Evolutionary conservation across 345 rosid species (phyloP).

Genomic region (Nasturtium officinale): DNA sequence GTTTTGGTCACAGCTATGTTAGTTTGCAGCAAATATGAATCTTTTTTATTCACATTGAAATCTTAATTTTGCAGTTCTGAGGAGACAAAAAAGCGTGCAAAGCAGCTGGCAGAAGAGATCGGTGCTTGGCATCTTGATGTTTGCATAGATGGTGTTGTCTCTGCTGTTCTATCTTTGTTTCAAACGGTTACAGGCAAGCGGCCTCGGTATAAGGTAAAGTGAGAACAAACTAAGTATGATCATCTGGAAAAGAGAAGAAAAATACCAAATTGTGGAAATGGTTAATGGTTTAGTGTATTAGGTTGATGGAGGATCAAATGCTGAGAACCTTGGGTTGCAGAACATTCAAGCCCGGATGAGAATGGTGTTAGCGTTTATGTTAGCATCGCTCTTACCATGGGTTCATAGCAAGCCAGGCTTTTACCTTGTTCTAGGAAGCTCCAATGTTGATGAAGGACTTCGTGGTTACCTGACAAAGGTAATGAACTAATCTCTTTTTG

Average conservation of each 20-base stretch:
- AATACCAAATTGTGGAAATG: not conserved
- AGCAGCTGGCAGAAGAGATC: constrained; percentile 80
- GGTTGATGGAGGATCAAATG: constrained; percentile 92
- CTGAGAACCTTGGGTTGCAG: constrained; percentile 85
- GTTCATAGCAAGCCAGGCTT: constrained; percentile 85
- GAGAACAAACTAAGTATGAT: not conserved
- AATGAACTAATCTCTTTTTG: not conserved
- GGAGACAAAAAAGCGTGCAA: constrained; percentile 71
- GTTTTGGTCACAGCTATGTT: not conserved
- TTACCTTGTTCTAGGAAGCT: constrained; percentile 95
- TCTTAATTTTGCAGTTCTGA: constrained; percentile 60
- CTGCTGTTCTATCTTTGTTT: constrained; percentile 75
- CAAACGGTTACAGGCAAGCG: constrained; percentile 83
- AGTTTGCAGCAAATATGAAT: constrained; percentile 3
- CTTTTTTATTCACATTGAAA: too few relatives aligned
- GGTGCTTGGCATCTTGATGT: constrained; percentile 97
- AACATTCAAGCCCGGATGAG: constrained; percentile 96
- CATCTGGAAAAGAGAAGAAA: not conserved
- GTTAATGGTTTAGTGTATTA: constrained; percentile 39
- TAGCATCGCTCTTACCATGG: constrained; percentile 97
- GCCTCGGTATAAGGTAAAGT: constrained; percentile 72
- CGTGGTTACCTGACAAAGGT: constrained; percentile 98
- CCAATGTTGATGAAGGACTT: constrained; percentile 91
- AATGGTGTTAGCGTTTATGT: constrained; percentile 91
- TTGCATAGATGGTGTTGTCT: constrained; percentile 75